A percentile compares a stretch with the other conserved stretches of the same genome.
phyloP scores from a whole-genome alignment of 2,329 filamentous ascomycete genomes.

The Stylonectria norvegica region DNA sequence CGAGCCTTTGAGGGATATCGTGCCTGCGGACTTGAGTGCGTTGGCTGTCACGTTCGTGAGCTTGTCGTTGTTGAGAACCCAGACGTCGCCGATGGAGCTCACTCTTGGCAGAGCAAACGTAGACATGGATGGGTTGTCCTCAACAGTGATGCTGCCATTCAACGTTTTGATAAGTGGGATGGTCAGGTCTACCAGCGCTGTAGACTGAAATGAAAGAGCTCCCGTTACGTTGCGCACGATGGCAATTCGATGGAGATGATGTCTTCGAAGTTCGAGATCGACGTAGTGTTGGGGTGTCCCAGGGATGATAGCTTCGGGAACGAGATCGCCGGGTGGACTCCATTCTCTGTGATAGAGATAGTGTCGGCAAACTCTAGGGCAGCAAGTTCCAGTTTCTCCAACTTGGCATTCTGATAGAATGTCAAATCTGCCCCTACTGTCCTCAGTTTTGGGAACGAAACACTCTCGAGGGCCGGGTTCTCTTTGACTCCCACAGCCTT shows the following conservation, averaged over 20 bases:
- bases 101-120: conserved; percentile 24
- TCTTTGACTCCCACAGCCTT: conserved; percentile 21
- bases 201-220: conserved; percentile 22
- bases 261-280: conserved; percentile 20
- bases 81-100: conserved; percentile 19
- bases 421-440: conserved; percentile 22
- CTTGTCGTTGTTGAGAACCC: conserved; percentile 21
- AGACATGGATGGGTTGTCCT: conserved; percentile 22
- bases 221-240: conserved; percentile 23
- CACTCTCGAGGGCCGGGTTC: conserved; percentile 18
- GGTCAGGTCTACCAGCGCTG: conserved; percentile 17
- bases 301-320: conserved; percentile 22
- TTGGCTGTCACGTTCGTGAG: conserved; percentile 28
- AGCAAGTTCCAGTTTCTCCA: conserved; percentile 16
- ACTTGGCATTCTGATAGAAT: conserved; percentile 21
- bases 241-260: conserved; percentile 21
- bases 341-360: conserved; percentile 26
- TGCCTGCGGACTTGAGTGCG: conserved; percentile 24
- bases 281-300: conserved; percentile 23
- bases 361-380: conserved; percentile 24
- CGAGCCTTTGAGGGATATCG: conserved; percentile 22
- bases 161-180: conserved; percentile 24
- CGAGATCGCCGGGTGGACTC: conserved; percentile 11
- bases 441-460: conserved; percentile 23
- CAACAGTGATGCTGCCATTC: conserved; percentile 23